Percentiles rank a stretch among this genome's conserved stretches.
These are phyloP conservation scores for Micractinium conductrix DNA, from an alignment of 139 green algal species.

Conservation along the genomic window DNA sequence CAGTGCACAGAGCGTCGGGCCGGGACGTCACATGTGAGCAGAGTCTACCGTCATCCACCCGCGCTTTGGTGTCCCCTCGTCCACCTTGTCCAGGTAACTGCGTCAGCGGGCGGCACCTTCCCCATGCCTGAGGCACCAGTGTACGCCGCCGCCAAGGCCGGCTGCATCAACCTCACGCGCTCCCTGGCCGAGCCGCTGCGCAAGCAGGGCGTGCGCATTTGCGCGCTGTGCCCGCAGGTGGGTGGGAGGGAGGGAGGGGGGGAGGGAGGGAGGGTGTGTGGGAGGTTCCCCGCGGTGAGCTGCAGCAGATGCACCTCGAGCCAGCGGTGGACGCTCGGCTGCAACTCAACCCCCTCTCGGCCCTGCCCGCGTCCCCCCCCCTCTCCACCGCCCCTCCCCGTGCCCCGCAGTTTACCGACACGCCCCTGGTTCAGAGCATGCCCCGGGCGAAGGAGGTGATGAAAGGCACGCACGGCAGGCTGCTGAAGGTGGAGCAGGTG, in stretches of 20 bases:
- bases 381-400: too few relatives aligned
- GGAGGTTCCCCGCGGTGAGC: too few relatives aligned
- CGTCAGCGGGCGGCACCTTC: too few relatives aligned
- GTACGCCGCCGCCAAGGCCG: conserved; percentile 83
- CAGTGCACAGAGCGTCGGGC: too few relatives aligned
- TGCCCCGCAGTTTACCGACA: conserved; percentile 71
- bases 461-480: neutral
- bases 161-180: conserved; percentile 70
- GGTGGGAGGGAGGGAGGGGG: too few relatives aligned
- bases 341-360: too few relatives aligned
- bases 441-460: conserved; percentile 6
- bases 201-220: conserved; percentile 56
- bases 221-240: conserved; percentile 14
- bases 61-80: too few relatives aligned
- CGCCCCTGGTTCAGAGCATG: conserved; percentile 60
- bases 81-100: too few relatives aligned
- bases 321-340: neutral
- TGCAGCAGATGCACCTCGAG: neutral
- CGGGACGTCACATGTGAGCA: too few relatives aligned
- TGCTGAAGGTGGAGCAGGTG: conserved; percentile 40
- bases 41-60: too few relatives aligned
- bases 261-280: too few relatives aligned
- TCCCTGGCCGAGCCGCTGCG: conserved; percentile 54
- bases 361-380: neutral
- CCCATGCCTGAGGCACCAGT: conserved; percentile 54